Evolutionary conservation across 495 filamentous ascomycete genomes (phyloP), one percentile per base, ranked within the genome.

Genomic region (Penicillium coprophilum): DNA sequence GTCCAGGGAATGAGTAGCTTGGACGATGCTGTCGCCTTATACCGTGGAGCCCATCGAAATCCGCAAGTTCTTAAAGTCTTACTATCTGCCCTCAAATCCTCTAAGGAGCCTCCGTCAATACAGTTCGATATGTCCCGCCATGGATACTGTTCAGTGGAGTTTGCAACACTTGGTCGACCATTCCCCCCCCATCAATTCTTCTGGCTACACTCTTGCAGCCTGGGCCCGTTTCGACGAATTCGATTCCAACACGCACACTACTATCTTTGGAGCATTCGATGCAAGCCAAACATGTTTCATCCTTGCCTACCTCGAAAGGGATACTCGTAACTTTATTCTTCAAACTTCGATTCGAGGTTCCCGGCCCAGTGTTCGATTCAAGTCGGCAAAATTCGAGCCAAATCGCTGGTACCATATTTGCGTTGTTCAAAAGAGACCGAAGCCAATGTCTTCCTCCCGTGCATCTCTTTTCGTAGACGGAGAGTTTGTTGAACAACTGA

Each of bases 201-300:
- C 84, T 23, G 94, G 94, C 15, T 98, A 96, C 72, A 96, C 91
- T 2, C 85, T 97, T 56, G 80, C 89, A 40, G 83, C 87, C 4
- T 98, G 94, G 94, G 80, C 96, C 19, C 84, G 86, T 40, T 84
- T 97, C 50, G 90, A 96, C 64, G 77, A 83, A 44, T 97, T 94
- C 72, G 94, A 98, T 68, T 66, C 80, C 2, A 84, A 80, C 30
- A 87, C 88, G 13, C 95, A 97, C 71, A 97, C 94, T 1, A 98
- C 94, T 4, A 78, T 98, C 7, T 98, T 98, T 71, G 94, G 94
- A 4, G 91, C 92, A 11, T 97, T 96, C 69, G 94, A 98, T 73
- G 78, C 87, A 0, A 90, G 83, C 17, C 94, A 98, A 64, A 91
- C 89, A 1, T 98, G 95, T 72, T 98, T 98, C 60, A 77, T 97